Evolutionary conservation across 2,329 filamentous ascomycete genomes (phyloP).

Genomic region (Hymenoscyphus fraxineus): DNA sequence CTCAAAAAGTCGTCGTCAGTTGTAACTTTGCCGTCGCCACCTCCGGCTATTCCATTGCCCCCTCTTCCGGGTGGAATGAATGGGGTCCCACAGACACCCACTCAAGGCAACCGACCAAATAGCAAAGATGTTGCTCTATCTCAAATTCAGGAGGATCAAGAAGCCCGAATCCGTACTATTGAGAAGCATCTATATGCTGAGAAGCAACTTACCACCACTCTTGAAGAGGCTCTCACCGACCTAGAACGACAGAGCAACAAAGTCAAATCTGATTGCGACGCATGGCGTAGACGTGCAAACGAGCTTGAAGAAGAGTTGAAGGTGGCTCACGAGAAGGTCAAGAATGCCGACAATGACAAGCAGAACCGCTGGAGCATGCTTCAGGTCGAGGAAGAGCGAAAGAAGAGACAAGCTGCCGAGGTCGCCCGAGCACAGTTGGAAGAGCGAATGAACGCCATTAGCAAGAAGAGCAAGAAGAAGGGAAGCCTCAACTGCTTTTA

Average conservation of each 20-base stretch:
- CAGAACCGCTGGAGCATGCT: slow-evolving; percentile 67
- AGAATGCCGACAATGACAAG: slow-evolving; percentile 32
- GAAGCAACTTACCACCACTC: slow-evolving; percentile 89
- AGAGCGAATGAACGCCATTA: slow-evolving; percentile 89
- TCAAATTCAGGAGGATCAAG: slow-evolving; percentile 89
- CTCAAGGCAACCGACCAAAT: slow-evolving; percentile 62
- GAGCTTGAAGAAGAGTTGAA: slow-evolving; percentile 45
- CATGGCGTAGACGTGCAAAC: slow-evolving; percentile 81
- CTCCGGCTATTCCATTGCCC: slow-evolving; percentile 91
- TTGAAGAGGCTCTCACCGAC: slow-evolving; percentile 93
- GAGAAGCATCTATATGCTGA: slow-evolving; percentile 96
- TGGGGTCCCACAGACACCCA: slow-evolving; percentile 47
- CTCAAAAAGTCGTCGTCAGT: slow-evolving; percentile 71
- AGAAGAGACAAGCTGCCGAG: slow-evolving; percentile 86
- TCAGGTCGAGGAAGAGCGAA: slow-evolving; percentile 93
- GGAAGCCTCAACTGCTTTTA: slow-evolving; percentile 89
- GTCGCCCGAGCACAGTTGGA: slow-evolving; percentile 84
- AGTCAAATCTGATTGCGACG: slow-evolving; percentile 84
- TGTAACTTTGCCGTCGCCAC: slow-evolving; percentile 83
- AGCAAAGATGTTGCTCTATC: slow-evolving; percentile 75
- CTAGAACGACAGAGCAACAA: slow-evolving; percentile 89
- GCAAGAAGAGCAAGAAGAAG: slow-evolving; percentile 78
- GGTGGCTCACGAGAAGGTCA: slow-evolving; percentile 48
- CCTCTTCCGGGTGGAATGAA: slow-evolving; percentile 66
- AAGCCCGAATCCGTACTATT: slow-evolving; percentile 89